Conservation (phyloP, 208 protist genomes). For the Trypanosoma mega region DNA sequence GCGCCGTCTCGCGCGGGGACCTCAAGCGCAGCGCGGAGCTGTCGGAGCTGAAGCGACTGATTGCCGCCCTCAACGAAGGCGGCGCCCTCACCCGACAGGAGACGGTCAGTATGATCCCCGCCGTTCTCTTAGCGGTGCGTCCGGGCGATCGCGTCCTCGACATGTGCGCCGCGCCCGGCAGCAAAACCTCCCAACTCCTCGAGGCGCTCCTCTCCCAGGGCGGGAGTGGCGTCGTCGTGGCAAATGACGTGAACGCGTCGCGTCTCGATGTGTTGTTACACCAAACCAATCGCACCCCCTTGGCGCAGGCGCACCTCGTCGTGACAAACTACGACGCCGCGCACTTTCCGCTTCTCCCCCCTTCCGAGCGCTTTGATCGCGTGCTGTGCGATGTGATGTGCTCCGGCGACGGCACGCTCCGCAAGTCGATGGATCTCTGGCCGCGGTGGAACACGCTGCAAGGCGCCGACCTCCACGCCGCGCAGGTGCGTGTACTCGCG, state of each 20-base stretch:
- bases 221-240: conserved; percentile 78
- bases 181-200: conserved; percentile 89
- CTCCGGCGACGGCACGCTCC: conserved; percentile 94
- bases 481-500: conserved; percentile 79
- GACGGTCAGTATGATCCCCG: conserved; percentile 89
- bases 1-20: conserved; percentile 68
- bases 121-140: conserved; percentile 74
- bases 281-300: conserved; percentile 67
- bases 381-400: conserved; percentile 96
- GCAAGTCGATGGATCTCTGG: conserved; percentile 94
- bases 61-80: conserved; percentile 83
- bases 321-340: conserved; percentile 89
- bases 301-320: conserved; percentile 77
- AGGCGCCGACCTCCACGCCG: conserved; percentile 80
- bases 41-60: conserved; percentile 62
- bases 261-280: conserved; percentile 84
- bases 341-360: conserved; percentile 67
- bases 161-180: conserved; percentile 88
- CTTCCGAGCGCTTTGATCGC: conserved; percentile 78
- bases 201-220: conserved; percentile 51
- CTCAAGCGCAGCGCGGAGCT: conserved; percentile 72
- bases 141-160: conserved; percentile 82
- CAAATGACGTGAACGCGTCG: conserved; percentile 88
- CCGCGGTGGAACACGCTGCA: conserved; percentile 82
- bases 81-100: conserved; percentile 93